Base-by-base conservation (phyloP, 768 basidiomycete species). In the Tulasnella sp. region DNA sequence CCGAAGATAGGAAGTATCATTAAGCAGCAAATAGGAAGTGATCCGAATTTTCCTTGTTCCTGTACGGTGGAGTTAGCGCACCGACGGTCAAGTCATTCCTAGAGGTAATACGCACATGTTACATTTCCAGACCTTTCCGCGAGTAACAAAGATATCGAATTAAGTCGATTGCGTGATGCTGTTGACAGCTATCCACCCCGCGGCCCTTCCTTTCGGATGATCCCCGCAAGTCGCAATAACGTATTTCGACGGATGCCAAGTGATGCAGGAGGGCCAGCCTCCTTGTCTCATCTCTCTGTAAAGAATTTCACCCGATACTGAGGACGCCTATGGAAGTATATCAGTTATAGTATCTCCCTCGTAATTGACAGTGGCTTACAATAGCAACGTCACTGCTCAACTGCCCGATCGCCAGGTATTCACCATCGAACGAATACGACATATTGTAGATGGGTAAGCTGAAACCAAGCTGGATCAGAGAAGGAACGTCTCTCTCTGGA, bases 371-470 rank as follows among this genome's bases (percentile, higher is more conserved):
- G 29, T 17, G 17, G 36, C 71, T 65, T 42, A 64, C 71, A 16
- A 72, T 72, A 34, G 64, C 34, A n/a, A 72, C 26, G 5, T 62
- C 59, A 29, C 52, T 36, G 7, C 63, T 42, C 22, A 59, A 26
- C 26, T 36, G 36, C 22, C 52, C 52, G 16, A 63, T 62, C 5
- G 71, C 71, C 5, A 72, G 29, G 32, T 72, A 72, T 26, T 72
- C 71, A n/a, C 71, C 71, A 72, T 72, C 71, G 35, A 72, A 72
- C 14, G 71, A 72, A 19, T 72, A 72, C 7, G 71, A 26, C n/a
- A 72, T 12, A 17, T 34, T 22, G 17, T 47, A 59, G 37, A 72
- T 41, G 6, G 71, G 71, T n/a, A 72, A 22, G 17, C 71, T 72
- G 7, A 5, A 11, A 37, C 16, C 19, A 32, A 35, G 29, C 17